These are phyloP conservation scores for Dipteronia sinensis DNA, from an alignment of 345 rosid genomes.

Conservation along the genomic window DNA sequence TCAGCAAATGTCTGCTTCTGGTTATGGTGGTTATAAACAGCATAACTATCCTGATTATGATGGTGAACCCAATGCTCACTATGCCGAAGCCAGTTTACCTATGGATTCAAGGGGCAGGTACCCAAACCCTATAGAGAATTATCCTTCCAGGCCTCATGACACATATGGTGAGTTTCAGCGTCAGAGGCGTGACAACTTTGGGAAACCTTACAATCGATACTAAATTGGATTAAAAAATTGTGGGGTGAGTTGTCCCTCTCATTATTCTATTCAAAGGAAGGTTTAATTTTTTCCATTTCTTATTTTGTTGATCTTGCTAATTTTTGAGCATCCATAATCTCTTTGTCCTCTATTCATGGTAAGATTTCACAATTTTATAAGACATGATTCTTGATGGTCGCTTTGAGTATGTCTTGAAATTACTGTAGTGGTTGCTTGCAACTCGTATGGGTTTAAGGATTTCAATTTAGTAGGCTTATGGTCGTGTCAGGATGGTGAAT, in stretches of 20 bases:
- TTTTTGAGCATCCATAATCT: background rate
- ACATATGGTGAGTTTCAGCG: conserved; percentile 72
- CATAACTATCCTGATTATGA: conserved; percentile 67
- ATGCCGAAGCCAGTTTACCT: conserved; percentile 49
- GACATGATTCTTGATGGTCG: conserved; percentile 1
- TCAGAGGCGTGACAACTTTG: conserved; percentile 81
- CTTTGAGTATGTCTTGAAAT: background rate
- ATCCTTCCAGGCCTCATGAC: conserved; percentile 72
- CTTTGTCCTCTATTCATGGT: background rate
- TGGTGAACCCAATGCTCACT: conserved; percentile 58
- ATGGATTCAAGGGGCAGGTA: conserved; percentile 71
- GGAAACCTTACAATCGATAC: conserved; percentile 78
- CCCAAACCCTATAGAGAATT: conserved; percentile 61
- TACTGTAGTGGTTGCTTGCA: conserved; percentile 6
- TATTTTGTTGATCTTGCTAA: background rate
- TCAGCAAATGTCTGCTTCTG: conserved; percentile 56
- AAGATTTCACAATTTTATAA: conserved; percentile 6
- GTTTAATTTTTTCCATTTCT: background rate
- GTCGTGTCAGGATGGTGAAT: conserved; percentile 7
- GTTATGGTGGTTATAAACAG: conserved; percentile 79
- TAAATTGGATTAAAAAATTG: conserved; percentile 39
- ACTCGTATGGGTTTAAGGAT: conserved; percentile 6
- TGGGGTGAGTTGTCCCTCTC: conserved; percentile 64
- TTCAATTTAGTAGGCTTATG: conserved; percentile 14
- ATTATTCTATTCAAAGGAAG: conserved; percentile 27